A percentile compares a stretch with the other conserved stretches of the same genome.
Conservation (phyloP, 176 grass and related monocot species). For the Musa troglodytarum region DNA sequence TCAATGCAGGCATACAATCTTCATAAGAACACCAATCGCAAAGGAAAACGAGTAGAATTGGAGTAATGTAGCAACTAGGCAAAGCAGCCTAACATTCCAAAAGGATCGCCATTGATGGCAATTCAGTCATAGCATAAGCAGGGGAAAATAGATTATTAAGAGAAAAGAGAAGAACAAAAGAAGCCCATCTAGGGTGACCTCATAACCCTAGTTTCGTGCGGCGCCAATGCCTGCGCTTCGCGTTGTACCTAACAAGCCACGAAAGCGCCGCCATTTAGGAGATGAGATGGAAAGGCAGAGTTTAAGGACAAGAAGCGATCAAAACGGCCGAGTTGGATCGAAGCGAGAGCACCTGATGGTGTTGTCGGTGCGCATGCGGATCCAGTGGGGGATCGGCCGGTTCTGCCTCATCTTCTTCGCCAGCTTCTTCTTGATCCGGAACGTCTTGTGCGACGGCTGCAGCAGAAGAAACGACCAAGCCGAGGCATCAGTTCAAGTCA, state of each 20-base stretch:
- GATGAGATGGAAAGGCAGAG: not conserved
- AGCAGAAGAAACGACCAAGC: not conserved
- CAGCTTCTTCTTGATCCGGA: conserved; percentile 16
- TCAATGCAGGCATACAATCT: too few species aligned
- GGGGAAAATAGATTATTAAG: not conserved
- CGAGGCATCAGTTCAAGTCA: too few species aligned
- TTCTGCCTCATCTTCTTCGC: conserved; percentile 26
- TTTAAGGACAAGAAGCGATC: not conserved
- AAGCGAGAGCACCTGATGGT: conserved; percentile 5
- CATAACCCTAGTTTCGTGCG: conserved; percentile 47
- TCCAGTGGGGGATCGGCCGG: conserved; percentile 17
- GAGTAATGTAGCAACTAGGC: too few species aligned
- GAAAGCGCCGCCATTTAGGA: not conserved
- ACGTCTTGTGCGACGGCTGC: conserved; percentile 21
- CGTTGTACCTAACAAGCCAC: conserved; percentile 35
- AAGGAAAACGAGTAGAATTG: too few species aligned
- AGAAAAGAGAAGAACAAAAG: not conserved
- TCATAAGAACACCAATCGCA: too few species aligned
- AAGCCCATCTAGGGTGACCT: not conserved
- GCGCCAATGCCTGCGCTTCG: conserved; percentile 52
- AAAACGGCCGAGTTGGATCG: not conserved
- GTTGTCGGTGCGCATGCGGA: conserved; percentile 6
- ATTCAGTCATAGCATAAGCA: too few species aligned
- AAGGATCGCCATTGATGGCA: too few species aligned
- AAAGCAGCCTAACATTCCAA: too few species aligned